These are phyloP conservation scores for Middelhovenomyces tepae DNA, from an alignment of 805 yeast species.

Conservation along the genomic window DNA sequence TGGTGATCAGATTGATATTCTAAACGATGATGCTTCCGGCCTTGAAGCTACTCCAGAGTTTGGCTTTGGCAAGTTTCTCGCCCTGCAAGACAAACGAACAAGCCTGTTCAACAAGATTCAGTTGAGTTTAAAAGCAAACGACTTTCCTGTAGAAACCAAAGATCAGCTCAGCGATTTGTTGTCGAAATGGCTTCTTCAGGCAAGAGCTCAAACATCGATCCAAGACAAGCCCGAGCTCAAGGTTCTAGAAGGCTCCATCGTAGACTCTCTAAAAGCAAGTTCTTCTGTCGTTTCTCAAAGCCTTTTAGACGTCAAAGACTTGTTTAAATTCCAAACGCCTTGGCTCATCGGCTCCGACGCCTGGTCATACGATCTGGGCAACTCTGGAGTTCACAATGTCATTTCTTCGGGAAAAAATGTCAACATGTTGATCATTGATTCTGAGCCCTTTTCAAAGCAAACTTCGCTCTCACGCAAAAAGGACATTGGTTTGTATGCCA, in stretches of 20 bases:
- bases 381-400: slow-evolving; percentile 83
- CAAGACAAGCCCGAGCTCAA: slow-evolving; percentile 27
- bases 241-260: slow-evolving; percentile 28
- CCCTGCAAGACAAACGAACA: slow-evolving; percentile 42
- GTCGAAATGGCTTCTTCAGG: slow-evolving; percentile 59
- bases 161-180: slow-evolving; percentile 45
- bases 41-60: slow-evolving; percentile 62
- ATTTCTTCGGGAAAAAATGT: slow-evolving; percentile 66
- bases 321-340: slow-evolving; percentile 41
- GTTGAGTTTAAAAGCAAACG: slow-evolving; percentile 31
- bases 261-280: slow-evolving; percentile 24
- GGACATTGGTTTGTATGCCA: slow-evolving; percentile 88
- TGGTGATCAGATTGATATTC: slow-evolving; percentile 43
- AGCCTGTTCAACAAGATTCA: slow-evolving; percentile 39
- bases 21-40: slow-evolving; percentile 45
- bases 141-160: slow-evolving; percentile 37
- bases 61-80: slow-evolving; percentile 73
- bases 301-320: slow-evolving; percentile 39
- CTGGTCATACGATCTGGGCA: slow-evolving; percentile 90
- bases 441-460: slow-evolving; percentile 51
- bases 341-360: slow-evolving; percentile 94
- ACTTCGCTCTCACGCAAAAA: slow-evolving; percentile 51
- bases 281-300: slow-evolving; percentile 34
- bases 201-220: slow-evolving; percentile 17
- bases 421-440: slow-evolving; percentile 80